phyloP scores from a whole-genome alignment of 2,329 filamentous ascomycete species.

The Botrytis aclada region DNA sequence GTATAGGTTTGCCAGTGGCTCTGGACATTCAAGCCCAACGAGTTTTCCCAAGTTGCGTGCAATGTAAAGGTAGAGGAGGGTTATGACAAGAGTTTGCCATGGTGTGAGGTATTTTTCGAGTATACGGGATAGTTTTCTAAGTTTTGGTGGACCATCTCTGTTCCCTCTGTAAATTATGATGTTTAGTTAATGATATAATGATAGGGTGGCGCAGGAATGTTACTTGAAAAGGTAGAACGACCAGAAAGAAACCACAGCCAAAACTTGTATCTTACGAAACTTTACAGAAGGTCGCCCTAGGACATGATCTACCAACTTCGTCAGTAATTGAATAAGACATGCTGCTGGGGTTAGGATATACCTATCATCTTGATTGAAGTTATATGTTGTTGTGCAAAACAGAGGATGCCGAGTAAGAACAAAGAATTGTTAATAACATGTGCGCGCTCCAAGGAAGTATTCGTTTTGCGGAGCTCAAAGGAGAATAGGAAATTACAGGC shows the following conservation, averaged over 20 bases:
- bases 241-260: constrained; percentile 91
- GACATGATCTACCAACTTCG: constrained; percentile 66
- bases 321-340: not conserved
- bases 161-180: constrained; percentile 58
- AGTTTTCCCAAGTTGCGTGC: constrained; percentile 92
- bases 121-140: constrained; percentile 67
- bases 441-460: not conserved
- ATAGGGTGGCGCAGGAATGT: constrained; percentile 28
- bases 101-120: constrained; percentile 71
- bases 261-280: constrained; percentile 88
- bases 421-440: constrained; percentile 16
- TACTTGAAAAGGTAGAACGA: constrained; percentile 76
- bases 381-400: constrained; percentile 12
- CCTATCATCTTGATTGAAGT: constrained; percentile 19
- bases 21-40: constrained; percentile 84
- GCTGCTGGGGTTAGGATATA: not conserved
- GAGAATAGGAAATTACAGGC: not conserved
- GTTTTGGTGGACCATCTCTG: constrained; percentile 79
- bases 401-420: constrained; percentile 5
- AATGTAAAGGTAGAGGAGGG: constrained; percentile 87
- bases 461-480: not conserved
- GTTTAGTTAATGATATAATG: constrained; percentile 14
- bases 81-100: constrained; percentile 86
- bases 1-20: constrained; percentile 93
- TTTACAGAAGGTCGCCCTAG: constrained; percentile 86